Evolutionary conservation across 2,329 filamentous ascomycete genomes (phyloP).

Genomic region (Cryphonectria naterciae): DNA sequence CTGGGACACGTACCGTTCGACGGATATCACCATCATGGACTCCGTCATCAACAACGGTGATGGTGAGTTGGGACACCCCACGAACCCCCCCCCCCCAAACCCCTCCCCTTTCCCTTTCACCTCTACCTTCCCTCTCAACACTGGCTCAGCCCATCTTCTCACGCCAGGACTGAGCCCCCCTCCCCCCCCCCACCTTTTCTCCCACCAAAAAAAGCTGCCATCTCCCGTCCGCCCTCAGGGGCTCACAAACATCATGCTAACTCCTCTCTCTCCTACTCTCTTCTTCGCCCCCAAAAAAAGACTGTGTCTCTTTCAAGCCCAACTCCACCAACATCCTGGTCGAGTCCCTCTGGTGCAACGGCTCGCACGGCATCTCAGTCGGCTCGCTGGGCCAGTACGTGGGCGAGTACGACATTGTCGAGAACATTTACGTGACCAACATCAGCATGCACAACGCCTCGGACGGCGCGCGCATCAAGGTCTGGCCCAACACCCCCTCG

Average conservation of each 20-base stretch:
- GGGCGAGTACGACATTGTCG: conserved; percentile 66
- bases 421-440: conserved; percentile 70
- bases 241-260: not conserved
- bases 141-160: not conserved
- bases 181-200: not conserved
- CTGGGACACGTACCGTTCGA: conserved; percentile 63
- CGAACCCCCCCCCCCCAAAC: not conserved
- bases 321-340: conserved; percentile 72
- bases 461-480: conserved; percentile 73
- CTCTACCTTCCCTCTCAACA: not conserved
- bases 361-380: conserved; percentile 74
- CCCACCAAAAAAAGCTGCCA: not conserved
- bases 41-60: conserved; percentile 68
- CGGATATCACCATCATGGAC: conserved; percentile 66
- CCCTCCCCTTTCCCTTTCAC: not conserved
- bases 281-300: conserved; percentile 32
- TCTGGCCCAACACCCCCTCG: conserved; percentile 47
- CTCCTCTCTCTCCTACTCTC: not conserved
- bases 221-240: not conserved
- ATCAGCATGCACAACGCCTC: conserved; percentile 61
- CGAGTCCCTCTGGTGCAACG: conserved; percentile 69
- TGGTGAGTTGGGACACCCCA: conserved; percentile 40
- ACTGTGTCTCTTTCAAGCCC: conserved; percentile 76
- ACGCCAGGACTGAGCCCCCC: not conserved
- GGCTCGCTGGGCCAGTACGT: conserved; percentile 72